phyloP scores from a whole-genome alignment of 306 rosid species.

The Vigna nakashimae region DNA sequence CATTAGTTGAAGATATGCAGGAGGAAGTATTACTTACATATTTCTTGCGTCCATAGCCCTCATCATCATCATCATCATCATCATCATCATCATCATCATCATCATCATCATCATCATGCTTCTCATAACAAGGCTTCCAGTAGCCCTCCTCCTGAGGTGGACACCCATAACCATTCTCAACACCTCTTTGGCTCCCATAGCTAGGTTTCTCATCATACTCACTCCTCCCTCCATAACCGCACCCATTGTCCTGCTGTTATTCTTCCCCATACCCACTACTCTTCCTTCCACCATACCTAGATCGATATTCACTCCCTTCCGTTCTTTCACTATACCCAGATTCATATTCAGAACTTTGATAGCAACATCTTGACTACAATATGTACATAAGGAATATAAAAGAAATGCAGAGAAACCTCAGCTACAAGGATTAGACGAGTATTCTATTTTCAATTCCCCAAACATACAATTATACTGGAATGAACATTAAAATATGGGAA shows the following conservation, averaged over 20 bases:
- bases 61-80: slow-evolving; percentile 51
- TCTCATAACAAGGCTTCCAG: slow-evolving; percentile 49
- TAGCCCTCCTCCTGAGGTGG: slow-evolving; percentile 8
- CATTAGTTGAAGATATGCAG: not conserved
- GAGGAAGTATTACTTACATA: slow-evolving; percentile 57
- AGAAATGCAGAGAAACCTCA: too few relatives aligned
- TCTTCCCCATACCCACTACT: slow-evolving; percentile 28
- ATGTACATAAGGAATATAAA: too few relatives aligned
- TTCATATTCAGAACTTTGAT: not conserved
- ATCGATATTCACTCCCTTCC: not conserved
- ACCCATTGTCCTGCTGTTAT: slow-evolving; percentile 22
- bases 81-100: slow-evolving; percentile 52
- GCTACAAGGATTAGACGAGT: too few relatives aligned
- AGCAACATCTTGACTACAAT: too few relatives aligned
- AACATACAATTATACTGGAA: too few relatives aligned
- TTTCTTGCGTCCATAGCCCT: slow-evolving; percentile 79
- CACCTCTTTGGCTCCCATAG: slow-evolving; percentile 27
- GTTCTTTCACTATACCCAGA: not conserved
- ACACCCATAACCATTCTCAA: slow-evolving; percentile 26
- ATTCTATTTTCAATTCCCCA: too few relatives aligned
- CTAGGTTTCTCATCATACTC: slow-evolving; percentile 52
- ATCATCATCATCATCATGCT: slow-evolving; percentile 50
- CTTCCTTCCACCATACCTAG: slow-evolving; percentile 9
- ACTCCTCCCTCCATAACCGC: slow-evolving; percentile 30
- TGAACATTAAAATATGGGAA: too few relatives aligned